Conservation (phyloP, 208 protist genomes). For the Trypanosoma avium region DNA sequence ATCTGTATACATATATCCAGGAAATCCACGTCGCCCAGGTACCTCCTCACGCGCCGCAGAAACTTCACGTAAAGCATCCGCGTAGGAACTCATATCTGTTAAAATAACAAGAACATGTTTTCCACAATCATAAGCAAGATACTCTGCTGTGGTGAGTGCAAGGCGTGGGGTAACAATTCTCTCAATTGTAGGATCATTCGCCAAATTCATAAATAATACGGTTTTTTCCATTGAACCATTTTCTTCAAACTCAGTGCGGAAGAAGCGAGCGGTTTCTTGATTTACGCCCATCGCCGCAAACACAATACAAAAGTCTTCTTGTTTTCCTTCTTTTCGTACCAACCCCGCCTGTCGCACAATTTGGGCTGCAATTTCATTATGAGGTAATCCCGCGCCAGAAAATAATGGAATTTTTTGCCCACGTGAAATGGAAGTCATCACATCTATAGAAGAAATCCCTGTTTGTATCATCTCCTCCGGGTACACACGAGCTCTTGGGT, state of each 20-base stretch:
- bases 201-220: conserved; percentile 98
- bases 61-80: conserved; percentile 99
- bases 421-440: conserved; percentile 99
- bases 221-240: conserved; percentile 99
- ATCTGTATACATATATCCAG: conserved; percentile 99
- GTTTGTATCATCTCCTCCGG: conserved; percentile 99
- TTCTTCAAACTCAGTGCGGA: conserved; percentile 99
- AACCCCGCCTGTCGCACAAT: conserved; percentile 99
- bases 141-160: conserved; percentile 99
- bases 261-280: conserved; percentile 99
- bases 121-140: conserved; percentile 99
- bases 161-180: conserved; percentile 99
- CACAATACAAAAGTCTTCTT: conserved; percentile 99
- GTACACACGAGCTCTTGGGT: conserved; percentile 98
- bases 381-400: conserved; percentile 99
- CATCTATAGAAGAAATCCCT: conserved; percentile 99
- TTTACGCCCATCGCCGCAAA: conserved; percentile 99
- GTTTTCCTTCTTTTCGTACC: conserved; percentile 91
- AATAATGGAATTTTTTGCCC: conserved; percentile 99
- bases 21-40: conserved; percentile 99
- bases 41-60: conserved; percentile 99
- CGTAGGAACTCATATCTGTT: conserved; percentile 99
- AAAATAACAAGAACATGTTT: conserved; percentile 99
- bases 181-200: conserved; percentile 99
- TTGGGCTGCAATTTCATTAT: conserved; percentile 99